Evolutionary conservation across 106 monocot species (phyloP).

Genomic region (Amphibolis antarctica): DNA sequence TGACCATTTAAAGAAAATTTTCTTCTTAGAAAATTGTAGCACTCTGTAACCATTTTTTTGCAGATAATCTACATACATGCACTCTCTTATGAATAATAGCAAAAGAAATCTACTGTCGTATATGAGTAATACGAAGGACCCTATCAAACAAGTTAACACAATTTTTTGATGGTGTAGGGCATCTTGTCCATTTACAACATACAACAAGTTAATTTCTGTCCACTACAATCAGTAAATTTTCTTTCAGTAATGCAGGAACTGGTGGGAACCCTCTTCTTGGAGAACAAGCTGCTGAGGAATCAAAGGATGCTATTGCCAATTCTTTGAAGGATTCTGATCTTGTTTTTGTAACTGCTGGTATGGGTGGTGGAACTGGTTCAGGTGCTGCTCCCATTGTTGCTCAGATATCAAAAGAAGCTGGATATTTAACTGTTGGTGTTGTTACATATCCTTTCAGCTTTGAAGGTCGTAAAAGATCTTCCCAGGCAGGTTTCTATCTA

Average conservation of each 20-base stretch:
- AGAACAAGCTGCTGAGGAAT: constrained; percentile 98
- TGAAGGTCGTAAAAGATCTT: constrained; percentile 93
- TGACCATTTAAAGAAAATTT: too few species aligned
- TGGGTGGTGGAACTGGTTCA: constrained; percentile 97
- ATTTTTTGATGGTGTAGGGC: background rate
- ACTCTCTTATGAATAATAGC: too few species aligned
- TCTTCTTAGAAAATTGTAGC: too few species aligned
- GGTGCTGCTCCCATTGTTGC: constrained; percentile 99
- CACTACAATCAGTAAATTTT: background rate
- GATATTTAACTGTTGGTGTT: constrained; percentile 95
- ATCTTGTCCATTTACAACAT: too few species aligned
- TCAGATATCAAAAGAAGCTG: constrained; percentile 93
- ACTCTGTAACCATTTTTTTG: too few species aligned
- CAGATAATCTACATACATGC: too few species aligned
- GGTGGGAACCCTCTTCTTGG: constrained; percentile 94
- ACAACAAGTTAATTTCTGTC: too few species aligned
- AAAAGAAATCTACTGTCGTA: too few species aligned
- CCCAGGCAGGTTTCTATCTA: constrained; percentile 44
- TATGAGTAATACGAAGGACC: too few species aligned
- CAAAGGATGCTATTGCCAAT: constrained; percentile 68
- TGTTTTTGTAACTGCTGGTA: constrained; percentile 94
- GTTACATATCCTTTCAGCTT: constrained; percentile 99
- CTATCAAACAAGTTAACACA: background rate
- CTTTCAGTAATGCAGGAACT: constrained; percentile 47
- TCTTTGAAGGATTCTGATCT: constrained; percentile 86